A percentile compares a stretch with the other conserved stretches of the same genome.
These are phyloP conservation scores for Coemansia sp. DNA, from an alignment of 192 early-diverging fungal genomes.

Conservation along the genomic window DNA sequence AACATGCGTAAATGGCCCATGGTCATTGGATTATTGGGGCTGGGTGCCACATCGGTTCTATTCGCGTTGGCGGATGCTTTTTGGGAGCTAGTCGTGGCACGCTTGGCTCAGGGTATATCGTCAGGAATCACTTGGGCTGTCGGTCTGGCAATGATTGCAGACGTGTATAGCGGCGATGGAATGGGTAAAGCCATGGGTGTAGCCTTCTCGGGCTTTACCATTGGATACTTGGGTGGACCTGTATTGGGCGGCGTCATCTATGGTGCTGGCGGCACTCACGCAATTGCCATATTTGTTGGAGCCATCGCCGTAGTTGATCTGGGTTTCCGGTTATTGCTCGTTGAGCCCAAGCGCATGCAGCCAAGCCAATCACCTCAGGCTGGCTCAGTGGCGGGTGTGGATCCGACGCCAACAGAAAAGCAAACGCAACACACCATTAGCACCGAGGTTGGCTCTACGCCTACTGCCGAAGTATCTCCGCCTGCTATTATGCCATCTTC, in stretches of 20 bases:
- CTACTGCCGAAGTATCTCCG: background rate
- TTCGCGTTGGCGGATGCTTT: constrained; percentile 67
- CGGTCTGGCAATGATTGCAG: constrained; percentile 71
- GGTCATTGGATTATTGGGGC: constrained; percentile 66
- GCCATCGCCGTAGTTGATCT: constrained; percentile 63
- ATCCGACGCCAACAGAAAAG: constrained; percentile 6
- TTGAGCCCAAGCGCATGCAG: constrained; percentile 54
- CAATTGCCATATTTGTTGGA: constrained; percentile 71
- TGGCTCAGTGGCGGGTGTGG: background rate
- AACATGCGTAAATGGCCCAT: constrained; percentile 72
- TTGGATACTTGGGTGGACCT: constrained; percentile 72
- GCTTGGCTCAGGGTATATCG: constrained; percentile 70
- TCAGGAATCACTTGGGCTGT: constrained; percentile 77
- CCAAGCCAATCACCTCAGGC: constrained; percentile 8
- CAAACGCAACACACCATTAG: background rate
- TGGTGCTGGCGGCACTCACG: constrained; percentile 62
- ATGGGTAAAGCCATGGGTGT: constrained; percentile 74
- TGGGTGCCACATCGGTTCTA: constrained; percentile 61
- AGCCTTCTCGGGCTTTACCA: constrained; percentile 63
- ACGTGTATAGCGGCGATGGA: constrained; percentile 62
- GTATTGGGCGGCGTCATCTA: constrained; percentile 66
- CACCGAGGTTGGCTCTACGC: background rate
- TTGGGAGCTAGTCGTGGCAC: constrained; percentile 65
- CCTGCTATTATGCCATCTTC: too few species aligned
- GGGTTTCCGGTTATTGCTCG: constrained; percentile 59